Conservation (phyloP, 768 basidiomycete genomes). For the Agaricus bisporus region DNA sequence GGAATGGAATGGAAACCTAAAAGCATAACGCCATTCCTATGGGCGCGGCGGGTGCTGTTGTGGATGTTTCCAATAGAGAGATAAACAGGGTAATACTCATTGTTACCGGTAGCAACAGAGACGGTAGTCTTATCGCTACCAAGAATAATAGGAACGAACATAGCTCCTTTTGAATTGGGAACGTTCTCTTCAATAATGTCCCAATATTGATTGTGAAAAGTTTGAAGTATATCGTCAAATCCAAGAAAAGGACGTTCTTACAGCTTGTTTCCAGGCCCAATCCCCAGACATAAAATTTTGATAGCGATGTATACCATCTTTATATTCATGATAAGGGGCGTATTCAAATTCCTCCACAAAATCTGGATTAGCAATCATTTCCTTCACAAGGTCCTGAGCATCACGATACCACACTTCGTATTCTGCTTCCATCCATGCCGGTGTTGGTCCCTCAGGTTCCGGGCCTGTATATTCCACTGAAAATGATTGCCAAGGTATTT, state of each 20-base stretch:
- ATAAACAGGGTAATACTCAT: conserved; percentile 30
- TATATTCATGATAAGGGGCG: conserved; percentile 21
- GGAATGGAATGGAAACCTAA: conserved; percentile 23
- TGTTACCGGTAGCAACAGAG: conserved; percentile 30
- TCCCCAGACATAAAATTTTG: conserved; percentile 34
- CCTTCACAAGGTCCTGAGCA: conserved; percentile 19
- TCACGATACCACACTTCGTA: conserved; percentile 29
- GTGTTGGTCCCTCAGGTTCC: conserved; percentile 14
- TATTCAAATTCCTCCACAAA: conserved; percentile 27
- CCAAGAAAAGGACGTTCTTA: conserved; percentile 18
- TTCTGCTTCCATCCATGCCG: conserved; percentile 23
- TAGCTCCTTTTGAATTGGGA: conserved; percentile 13
- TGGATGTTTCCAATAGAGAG: conserved; percentile 25
- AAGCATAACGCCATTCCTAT: conserved; percentile 21
- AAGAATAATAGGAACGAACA: conserved; percentile 27
- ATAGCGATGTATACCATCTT: conserved; percentile 19
- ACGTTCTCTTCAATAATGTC: no score
- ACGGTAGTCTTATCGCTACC: conserved; percentile 34
- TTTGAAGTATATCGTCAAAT: conserved; percentile 12
- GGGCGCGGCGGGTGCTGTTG: conserved; percentile 25
- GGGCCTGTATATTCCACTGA: conserved; percentile 18
- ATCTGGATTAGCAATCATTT: conserved; percentile 27
- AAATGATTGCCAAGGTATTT: no score
- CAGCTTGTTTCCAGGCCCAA: conserved; percentile 34
- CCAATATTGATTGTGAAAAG: no score